phyloP scores from a whole-genome alignment of 1,284 basidiomycete genomes.

The Austroboletus sp. region DNA sequence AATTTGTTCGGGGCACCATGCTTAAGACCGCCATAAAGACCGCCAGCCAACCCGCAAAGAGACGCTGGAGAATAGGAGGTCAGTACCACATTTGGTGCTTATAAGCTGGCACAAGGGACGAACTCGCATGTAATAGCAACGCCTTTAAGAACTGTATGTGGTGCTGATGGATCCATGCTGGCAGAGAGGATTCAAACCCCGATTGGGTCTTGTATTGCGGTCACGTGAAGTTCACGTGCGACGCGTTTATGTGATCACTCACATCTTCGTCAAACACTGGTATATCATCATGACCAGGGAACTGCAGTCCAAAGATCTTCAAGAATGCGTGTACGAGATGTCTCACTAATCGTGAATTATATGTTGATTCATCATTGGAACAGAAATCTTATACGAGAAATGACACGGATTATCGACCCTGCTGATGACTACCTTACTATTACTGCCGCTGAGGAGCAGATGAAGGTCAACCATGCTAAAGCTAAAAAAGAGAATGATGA shows the following conservation, averaged over 20 bases:
- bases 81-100: slow-evolving; percentile 7
- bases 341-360: neutral
- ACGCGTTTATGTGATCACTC: slow-evolving; percentile 12
- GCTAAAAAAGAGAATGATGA: slow-evolving; percentile 61
- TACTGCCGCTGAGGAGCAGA: slow-evolving; percentile 60
- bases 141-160: slow-evolving; percentile 47
- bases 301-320: slow-evolving; percentile 31
- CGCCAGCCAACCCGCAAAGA: slow-evolving; percentile 45
- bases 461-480: slow-evolving; percentile 47
- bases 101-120: slow-evolving; percentile 37
- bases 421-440: slow-evolving; percentile 70
- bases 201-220: neutral
- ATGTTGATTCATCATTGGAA: slow-evolving; percentile 1
- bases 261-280: no score
- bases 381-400: slow-evolving; percentile 61
- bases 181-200: neutral
- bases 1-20: slow-evolving; percentile 37
- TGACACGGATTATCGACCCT: slow-evolving; percentile 63
- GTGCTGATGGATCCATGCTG: slow-evolving; percentile 35
- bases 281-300: slow-evolving; percentile 25
- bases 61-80: slow-evolving; percentile 34
- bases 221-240: slow-evolving; percentile 14
- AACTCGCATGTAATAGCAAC: slow-evolving; percentile 68
- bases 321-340: slow-evolving; percentile 31
- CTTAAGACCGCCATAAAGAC: slow-evolving; percentile 48